Conservation (phyloP, 2,329 filamentous ascomycete genomes). For the Fusarium sp. region DNA sequence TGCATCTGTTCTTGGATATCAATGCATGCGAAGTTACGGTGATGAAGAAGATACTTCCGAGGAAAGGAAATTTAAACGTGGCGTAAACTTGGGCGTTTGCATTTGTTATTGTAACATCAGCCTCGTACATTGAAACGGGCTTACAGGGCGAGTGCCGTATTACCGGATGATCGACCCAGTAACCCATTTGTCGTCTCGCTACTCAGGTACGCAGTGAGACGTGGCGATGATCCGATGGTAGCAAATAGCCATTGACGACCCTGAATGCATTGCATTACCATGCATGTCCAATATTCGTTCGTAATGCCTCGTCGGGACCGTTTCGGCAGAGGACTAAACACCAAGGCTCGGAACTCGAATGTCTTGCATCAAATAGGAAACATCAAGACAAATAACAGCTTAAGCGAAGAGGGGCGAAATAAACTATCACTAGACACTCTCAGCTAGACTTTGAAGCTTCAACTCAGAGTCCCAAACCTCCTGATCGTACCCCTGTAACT, state of each 20-base stretch:
- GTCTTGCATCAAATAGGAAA: too few species aligned
- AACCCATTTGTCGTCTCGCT: not conserved
- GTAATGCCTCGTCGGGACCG: not conserved
- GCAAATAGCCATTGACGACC: not conserved
- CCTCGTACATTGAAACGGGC: not conserved
- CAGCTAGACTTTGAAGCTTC: rapidly evolving
- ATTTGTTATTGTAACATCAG: not conserved
- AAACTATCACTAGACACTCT: not conserved
- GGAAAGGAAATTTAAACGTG: not conserved
- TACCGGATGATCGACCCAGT: not conserved
- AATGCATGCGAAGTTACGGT: not conserved
- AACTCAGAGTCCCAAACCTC: not conserved
- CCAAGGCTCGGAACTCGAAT: not conserved
- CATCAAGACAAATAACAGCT: rapidly evolving
- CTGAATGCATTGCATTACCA: not conserved
- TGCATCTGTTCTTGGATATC: not conserved
- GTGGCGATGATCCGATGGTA: not conserved
- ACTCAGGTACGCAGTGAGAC: not conserved
- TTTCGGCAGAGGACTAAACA: not conserved
- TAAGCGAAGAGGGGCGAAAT: rapidly evolving
- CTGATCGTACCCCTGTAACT: not conserved
- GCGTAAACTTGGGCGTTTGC: not conserved
- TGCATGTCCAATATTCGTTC: not conserved
- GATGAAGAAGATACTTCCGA: not conserved
- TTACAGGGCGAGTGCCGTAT: not conserved